Evolutionary conservation across 1,139 yeast genomes (phyloP).

Genomic region (Saccharomyces hybrid): DNA sequence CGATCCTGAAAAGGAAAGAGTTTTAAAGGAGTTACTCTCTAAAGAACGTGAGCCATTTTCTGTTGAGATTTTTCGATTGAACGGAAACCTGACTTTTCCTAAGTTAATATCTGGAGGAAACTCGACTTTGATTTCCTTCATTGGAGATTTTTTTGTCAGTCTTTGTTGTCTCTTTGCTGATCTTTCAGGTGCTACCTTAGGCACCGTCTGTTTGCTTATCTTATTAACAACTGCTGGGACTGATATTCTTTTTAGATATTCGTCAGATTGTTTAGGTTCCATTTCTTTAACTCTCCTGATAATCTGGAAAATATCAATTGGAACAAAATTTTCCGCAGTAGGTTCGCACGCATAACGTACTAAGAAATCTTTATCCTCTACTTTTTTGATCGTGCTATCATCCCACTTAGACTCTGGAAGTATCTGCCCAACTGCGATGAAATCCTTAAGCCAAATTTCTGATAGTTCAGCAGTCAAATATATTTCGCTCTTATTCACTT

Average conservation of each 20-base stretch:
- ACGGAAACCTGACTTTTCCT: not conserved
- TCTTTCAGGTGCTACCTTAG: not conserved
- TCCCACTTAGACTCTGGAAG: constrained; percentile 10
- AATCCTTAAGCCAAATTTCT: constrained; percentile 25
- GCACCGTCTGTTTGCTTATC: constrained; percentile 1
- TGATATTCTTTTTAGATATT: constrained; percentile 21
- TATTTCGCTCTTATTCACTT: constrained; percentile 21
- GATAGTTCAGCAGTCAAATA: constrained; percentile 29
- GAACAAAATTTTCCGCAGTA: constrained; percentile 21
- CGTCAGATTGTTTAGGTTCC: constrained; percentile 24
- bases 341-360: constrained; percentile 26
- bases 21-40: not conserved
- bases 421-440: constrained; percentile 21
- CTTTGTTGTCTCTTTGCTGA: constrained; percentile 7
- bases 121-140: constrained; percentile 10
- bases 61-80: not conserved
- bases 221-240: constrained; percentile 7
- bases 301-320: constrained; percentile 21
- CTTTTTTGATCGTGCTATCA: not conserved
- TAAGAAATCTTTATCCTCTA: constrained; percentile 15
- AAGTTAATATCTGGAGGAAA: not conserved
- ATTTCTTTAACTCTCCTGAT: constrained; percentile 11
- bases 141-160: constrained; percentile 3
- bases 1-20: not conserved
- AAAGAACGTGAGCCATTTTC: not conserved